phyloP scores from a whole-genome alignment of 1,139 yeast genomes.

The Wickerhamomyces sp. region DNA sequence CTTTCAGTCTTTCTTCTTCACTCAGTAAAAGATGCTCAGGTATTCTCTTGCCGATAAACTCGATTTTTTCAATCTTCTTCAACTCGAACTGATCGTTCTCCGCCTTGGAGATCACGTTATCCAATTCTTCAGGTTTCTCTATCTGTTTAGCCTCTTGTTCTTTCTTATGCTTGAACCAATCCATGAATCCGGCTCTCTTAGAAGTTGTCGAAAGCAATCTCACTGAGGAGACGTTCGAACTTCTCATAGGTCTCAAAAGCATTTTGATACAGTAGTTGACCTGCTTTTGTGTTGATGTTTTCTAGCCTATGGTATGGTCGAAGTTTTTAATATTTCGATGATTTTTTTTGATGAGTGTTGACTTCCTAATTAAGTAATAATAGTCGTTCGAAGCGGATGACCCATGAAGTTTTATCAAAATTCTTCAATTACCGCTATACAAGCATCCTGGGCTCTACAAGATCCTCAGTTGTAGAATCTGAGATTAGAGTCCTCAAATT shows the following conservation, averaged over 20 bases:
- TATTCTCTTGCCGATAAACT: constrained; percentile 19
- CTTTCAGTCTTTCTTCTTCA: constrained; percentile 25
- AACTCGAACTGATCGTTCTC: constrained; percentile 18
- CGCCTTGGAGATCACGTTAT: constrained; percentile 20
- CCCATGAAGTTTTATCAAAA: neutral
- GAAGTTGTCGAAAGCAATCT: neutral
- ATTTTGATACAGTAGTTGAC: too few relatives aligned
- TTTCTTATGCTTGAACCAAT: constrained; percentile 30
- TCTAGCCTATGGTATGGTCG: too few relatives aligned
- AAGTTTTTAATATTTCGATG: too few relatives aligned
- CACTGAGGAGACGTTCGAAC: neutral
- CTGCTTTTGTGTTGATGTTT: too few relatives aligned
- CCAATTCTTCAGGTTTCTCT: constrained; percentile 16
- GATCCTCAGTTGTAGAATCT: too few relatives aligned
- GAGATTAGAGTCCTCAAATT: too few relatives aligned
- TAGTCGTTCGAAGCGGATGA: too few relatives aligned
- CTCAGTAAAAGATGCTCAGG: constrained; percentile 6
- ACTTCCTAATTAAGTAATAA: constrained; percentile 10
- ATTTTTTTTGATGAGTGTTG: constrained; percentile 1
- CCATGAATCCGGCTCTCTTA: constrained; percentile 25
- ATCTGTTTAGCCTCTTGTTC: constrained; percentile 10
- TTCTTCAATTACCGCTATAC: too few relatives aligned
- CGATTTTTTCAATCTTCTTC: constrained; percentile 17
- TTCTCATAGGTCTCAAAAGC: constrained; percentile 1
- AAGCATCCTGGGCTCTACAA: too few relatives aligned